Conservation (phyloP, 2,329 filamentous ascomycete species). For the Trichoderma hamatum region DNA sequence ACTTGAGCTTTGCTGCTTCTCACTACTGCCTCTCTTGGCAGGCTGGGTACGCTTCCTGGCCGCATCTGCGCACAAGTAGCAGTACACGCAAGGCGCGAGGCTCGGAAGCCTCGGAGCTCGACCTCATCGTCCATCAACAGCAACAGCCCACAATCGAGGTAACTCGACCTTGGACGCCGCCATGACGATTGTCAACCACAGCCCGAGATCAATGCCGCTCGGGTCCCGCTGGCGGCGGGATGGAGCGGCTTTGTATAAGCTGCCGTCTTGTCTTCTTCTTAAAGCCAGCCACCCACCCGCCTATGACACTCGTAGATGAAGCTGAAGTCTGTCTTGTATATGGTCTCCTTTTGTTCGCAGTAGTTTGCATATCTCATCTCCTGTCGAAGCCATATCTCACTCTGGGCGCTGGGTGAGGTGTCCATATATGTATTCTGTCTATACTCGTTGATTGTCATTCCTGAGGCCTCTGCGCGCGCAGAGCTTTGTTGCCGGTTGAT, state of each 20-base stretch:
- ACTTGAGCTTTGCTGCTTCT: constrained; percentile 1
- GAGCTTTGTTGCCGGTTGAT: not conserved
- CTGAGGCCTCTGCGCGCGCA: not conserved
- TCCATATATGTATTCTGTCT: constrained; percentile 4
- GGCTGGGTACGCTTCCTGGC: constrained; percentile 17
- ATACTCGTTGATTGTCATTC: not conserved
- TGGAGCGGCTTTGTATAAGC: constrained; percentile 19
- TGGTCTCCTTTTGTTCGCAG: not conserved
- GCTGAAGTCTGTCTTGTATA: not conserved
- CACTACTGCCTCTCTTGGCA: constrained; percentile 13
- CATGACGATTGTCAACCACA: constrained; percentile 21
- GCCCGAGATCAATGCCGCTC: constrained; percentile 16
- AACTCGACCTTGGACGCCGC: not conserved
- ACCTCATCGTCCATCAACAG: constrained; percentile 8
- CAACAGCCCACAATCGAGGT: not conserved
- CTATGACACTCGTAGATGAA: constrained; percentile 3
- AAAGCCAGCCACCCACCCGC: constrained; percentile 21
- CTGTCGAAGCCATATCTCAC: not conserved
- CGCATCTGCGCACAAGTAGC: constrained; percentile 1
- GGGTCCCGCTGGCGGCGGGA: constrained; percentile 19
- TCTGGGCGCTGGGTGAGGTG: not conserved
- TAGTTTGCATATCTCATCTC: not conserved
- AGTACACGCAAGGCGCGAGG: constrained; percentile 15
- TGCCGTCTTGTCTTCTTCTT: constrained; percentile 12
- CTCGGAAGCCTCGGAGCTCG: constrained; percentile 24